Base-by-base conservation (phyloP, 192 early-diverging fungal species). In the Glomus cerebriforme region DNA sequence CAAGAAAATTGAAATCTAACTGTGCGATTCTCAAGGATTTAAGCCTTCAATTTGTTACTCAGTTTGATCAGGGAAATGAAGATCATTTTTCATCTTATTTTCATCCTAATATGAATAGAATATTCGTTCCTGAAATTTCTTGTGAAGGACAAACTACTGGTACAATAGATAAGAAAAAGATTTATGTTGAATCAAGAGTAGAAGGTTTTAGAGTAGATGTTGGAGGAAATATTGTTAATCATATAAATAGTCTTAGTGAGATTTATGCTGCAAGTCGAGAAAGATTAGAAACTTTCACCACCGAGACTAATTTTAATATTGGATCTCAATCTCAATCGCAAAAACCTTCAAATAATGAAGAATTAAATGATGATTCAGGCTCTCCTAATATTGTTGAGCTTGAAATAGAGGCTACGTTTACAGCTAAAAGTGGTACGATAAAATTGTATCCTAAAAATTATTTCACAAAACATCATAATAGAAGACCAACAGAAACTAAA, bases 181-280 rank as follows among this genome's bases (percentile, higher is more conserved):
- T 93, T 9, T 79, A 78, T 7, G 82, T 91, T n/a, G 80, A 88
- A 72, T 89, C 91, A 2, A 77, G 86, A 4, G 90, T 94, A 3
- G 84, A 86, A 54, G 94, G 94, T 5, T 95, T 95, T 78, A 88
- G 92, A 63, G 74, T 95, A 10, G 90, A 94, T 47, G 79, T 95
- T 39, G 92, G 93, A 71, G 87, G 91, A 13, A 83, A 82, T 15
- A 87, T 95, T 72, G 85, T 91, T 0, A 87, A 89, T 19, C 88
- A 93, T 82, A 82, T 92, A 68, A 92, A 90, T 79, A 85, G 81
- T 15, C 83, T 95, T 9, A 83, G 80, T 17, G 87, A 85, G 19
- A 90, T 95, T 24, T 93, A 92, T 78, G 84, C 86, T 35, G 83
- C 80, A 39, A 91, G 91, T 60, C 87, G 85, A 83, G 86, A 82